Base-by-base conservation (phyloP, 2,329 filamentous ascomycete species). In the Clonostachys sp. region DNA sequence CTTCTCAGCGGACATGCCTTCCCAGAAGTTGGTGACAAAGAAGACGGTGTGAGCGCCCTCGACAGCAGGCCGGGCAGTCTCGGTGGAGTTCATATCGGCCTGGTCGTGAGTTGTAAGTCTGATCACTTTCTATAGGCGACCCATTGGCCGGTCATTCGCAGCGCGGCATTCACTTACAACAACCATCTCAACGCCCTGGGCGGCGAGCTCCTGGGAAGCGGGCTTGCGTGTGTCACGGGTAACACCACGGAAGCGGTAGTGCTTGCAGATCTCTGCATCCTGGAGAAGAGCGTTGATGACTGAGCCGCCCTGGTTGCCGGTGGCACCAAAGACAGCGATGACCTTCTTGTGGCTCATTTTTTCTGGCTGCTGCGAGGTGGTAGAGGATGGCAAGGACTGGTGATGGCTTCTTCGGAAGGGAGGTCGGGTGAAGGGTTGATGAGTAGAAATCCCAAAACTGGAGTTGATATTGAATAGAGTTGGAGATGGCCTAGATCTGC, bases 281-380 rank as follows among this genome's bases (percentile, higher is more conserved):
- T 63, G 64, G 50, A 78, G 71, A 51, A 78, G 64, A 45, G 63
- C 60, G 4, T 58, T 51, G 47, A 76, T 63, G 33, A 78, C 71
- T 33, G 72, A 74, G 35, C 69, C 69, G 40, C 74, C 75, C 56
- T 79, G 74, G 50, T 68, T 66, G 48, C 73, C 74, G 4, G 74
- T 76, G 45, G 71, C 71, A 24, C 73, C 73, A 44, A 75, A 75
- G n/a, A 74, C 68, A 12, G 66, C 64, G 18, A 70, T 52, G 42
- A 68, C 58, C 50, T 67, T 68, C 24, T 30, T 30, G 24, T 30
- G 24, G 24, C 24, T 30, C 24, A 30, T 30, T 30, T 30, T 30
- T 30, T 10, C 24, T 10, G 24, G 10, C 24, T 30, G 24, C 24
- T 10, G 24, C 24, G 24, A 30, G 9, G 24, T 30, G 24, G 24